phyloP scores from a whole-genome alignment of 495 filamentous ascomycete species.

The Aspergillus indologenus region DNA sequence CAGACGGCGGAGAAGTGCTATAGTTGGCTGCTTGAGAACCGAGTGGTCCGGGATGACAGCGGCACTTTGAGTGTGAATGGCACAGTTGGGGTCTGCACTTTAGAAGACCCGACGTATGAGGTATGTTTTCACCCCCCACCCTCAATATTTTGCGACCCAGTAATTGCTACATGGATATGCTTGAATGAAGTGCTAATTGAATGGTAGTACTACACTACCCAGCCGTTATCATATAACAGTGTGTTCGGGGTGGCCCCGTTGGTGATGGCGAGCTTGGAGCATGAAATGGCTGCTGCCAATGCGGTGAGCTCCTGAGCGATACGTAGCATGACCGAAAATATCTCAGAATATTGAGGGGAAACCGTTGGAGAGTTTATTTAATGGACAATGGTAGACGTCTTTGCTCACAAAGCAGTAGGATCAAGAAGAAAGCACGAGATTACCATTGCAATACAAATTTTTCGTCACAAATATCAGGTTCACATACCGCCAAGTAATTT shows the following conservation, averaged over 20 bases:
- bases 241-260: slow-evolving; percentile 47
- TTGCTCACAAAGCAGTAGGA: too few relatives aligned
- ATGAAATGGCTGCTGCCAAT: slow-evolving; percentile 29
- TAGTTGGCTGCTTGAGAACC: slow-evolving; percentile 36
- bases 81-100: slow-evolving; percentile 54
- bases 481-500: too few relatives aligned
- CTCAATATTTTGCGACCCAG: background rate
- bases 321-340: too few relatives aligned
- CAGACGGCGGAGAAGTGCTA: slow-evolving; percentile 34
- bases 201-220: slow-evolving; percentile 46
- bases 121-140: slow-evolving; percentile 30
- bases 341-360: too few relatives aligned
- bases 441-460: too few relatives aligned
- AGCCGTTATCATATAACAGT: slow-evolving; percentile 44
- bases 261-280: slow-evolving; percentile 46
- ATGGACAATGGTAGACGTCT: too few relatives aligned
- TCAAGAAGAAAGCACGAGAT: too few relatives aligned
- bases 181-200: background rate
- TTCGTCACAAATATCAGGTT: too few relatives aligned
- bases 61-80: slow-evolving; percentile 51
- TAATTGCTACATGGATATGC: too few relatives aligned
- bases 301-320: background rate
- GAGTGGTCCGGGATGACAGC: slow-evolving; percentile 35
- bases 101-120: slow-evolving; percentile 47
- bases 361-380: too few relatives aligned